Evolutionary conservation across 176 grass and related monocot species (phyloP).

Genomic region (Hordeum marinum): DNA sequence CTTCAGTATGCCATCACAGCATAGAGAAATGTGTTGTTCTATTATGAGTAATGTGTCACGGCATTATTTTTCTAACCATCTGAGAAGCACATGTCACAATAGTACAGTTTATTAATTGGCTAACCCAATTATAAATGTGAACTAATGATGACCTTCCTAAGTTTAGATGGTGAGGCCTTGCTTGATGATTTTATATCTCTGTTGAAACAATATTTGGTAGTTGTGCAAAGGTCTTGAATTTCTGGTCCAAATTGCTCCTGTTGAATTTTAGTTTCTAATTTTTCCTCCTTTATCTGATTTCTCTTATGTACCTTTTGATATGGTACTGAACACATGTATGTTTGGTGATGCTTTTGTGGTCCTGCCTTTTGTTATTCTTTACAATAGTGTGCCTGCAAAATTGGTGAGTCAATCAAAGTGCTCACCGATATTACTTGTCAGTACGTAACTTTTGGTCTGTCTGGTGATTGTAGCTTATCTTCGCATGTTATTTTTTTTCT

Average conservation of each 20-base stretch:
- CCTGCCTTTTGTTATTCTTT: not conserved
- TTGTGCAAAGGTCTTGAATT: not conserved
- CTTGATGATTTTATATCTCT: slow-evolving; percentile 4
- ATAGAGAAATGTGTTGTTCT: not conserved
- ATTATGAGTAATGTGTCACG: not conserved
- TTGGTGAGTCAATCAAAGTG: not conserved
- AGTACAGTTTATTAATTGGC: not conserved
- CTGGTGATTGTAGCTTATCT: slow-evolving; percentile 4
- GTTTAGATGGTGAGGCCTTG: not conserved
- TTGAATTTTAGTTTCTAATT: slow-evolving; percentile 3
- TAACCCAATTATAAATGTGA: slow-evolving; percentile 3
- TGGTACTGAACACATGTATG: not conserved
- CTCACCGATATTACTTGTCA: not conserved
- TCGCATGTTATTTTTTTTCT: not conserved
- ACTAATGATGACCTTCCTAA: not conserved
- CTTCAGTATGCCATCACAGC: not conserved
- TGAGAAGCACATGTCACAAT: not conserved
- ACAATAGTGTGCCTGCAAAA: not conserved
- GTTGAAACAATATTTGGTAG: not conserved
- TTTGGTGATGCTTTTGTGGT: not conserved
- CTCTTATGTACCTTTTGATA: not conserved
- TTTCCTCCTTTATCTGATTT: not conserved
- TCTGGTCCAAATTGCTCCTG: not conserved
- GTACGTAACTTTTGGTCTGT: not conserved
- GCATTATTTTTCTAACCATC: not conserved